phyloP scores from a whole-genome alignment of 2,329 filamentous ascomycete species.

The Calonectria pteridis region DNA sequence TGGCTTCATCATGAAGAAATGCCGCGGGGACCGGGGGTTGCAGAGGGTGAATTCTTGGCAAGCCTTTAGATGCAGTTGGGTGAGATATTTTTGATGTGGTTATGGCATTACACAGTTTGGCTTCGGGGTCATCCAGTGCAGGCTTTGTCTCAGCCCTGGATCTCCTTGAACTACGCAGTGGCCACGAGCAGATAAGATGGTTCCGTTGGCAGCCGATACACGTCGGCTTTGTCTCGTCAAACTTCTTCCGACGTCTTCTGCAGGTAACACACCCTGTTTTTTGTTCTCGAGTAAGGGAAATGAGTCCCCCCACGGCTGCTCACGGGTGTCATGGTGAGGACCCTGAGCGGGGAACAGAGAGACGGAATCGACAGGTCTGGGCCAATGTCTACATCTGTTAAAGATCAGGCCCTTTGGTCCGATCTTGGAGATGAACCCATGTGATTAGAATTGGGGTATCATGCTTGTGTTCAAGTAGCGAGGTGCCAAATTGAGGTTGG shows the following conservation, averaged over 20 bases:
- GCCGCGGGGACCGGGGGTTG: background rate
- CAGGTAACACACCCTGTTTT: constrained; percentile 16
- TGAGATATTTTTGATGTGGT: background rate
- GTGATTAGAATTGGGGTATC: background rate
- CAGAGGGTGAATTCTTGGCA: background rate
- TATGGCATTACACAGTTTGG: background rate
- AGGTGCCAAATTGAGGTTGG: background rate
- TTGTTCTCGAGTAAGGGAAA: background rate
- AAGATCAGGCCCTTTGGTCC: background rate
- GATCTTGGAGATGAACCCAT: background rate
- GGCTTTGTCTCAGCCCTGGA: background rate
- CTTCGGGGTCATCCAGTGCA: background rate
- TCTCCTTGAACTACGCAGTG: background rate
- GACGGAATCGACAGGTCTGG: background rate
- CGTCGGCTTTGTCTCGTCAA: constrained; percentile 5
- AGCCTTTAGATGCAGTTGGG: too few species aligned
- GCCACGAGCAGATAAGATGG: background rate
- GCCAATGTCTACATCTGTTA: background rate
- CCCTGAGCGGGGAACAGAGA: background rate
- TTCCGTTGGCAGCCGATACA: constrained; percentile 6
- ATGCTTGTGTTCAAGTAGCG: background rate
- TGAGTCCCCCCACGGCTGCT: background rate
- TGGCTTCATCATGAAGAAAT: background rate
- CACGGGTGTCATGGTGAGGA: background rate
- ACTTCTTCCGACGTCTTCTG: constrained; percentile 15